Conservation (phyloP, 73 alveolate genomes). For the Blepharisma japonicum region DNA sequence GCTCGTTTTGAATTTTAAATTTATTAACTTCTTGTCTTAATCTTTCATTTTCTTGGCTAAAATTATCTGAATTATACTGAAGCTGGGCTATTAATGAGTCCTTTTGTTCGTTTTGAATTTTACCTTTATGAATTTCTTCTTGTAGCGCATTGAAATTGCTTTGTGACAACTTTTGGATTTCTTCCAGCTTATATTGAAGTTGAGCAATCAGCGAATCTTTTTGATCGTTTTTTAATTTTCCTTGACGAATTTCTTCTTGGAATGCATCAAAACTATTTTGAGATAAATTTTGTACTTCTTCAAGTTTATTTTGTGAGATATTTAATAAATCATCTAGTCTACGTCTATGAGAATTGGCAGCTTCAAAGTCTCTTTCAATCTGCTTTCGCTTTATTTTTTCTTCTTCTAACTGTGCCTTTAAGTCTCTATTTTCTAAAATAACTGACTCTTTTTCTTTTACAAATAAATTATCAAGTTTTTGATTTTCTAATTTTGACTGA, state of each 20-base stretch:
- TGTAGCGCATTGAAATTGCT: background rate
- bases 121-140: too few species aligned
- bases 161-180: background rate
- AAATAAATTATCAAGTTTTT: slow-evolving; percentile 2
- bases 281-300: too few species aligned
- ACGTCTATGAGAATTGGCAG: background rate
- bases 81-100: too few species aligned
- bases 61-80: too few species aligned
- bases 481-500: background rate
- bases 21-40: background rate
- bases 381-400: slow-evolving; percentile 3
- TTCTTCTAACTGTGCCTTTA: slow-evolving; percentile 12
- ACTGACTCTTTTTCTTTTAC: background rate
- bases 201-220: too few species aligned
- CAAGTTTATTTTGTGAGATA: too few species aligned
- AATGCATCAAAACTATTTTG: too few species aligned
- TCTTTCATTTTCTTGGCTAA: slow-evolving; percentile 20
- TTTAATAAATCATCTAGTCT: background rate
- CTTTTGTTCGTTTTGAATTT: too few species aligned
- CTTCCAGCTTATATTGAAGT: too few species aligned
- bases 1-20: too few species aligned
- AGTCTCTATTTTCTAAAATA: background rate
- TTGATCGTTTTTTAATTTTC: too few species aligned
- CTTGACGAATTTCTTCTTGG: too few species aligned
- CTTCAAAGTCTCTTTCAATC: slow-evolving; percentile 31